phyloP scores from a whole-genome alignment of 257 asterid species.

The Nicotiana knightiana region DNA sequence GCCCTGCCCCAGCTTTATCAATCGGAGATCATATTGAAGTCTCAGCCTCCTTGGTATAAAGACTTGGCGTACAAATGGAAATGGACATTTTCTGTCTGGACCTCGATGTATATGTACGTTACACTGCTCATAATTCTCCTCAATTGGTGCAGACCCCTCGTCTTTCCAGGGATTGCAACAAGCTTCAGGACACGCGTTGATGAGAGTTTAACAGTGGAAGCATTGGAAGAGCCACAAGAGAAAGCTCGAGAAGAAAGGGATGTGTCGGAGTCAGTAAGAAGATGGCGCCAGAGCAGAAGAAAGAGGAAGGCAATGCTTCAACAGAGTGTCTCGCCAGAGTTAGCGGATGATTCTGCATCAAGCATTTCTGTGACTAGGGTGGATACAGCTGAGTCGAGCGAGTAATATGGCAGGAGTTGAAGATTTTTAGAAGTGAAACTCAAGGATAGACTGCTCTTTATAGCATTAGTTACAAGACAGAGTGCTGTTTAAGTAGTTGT shows the following conservation, averaged over 20 bases:
- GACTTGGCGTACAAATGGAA: slow-evolving; percentile 61
- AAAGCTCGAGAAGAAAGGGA: slow-evolving; percentile 18
- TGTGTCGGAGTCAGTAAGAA: slow-evolving; percentile 27
- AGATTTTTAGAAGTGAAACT: background rate
- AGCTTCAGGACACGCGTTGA: background rate
- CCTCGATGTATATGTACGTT: slow-evolving; percentile 39
- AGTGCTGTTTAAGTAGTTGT: background rate
- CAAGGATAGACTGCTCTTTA: background rate
- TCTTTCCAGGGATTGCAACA: slow-evolving; percentile 26
- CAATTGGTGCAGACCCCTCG: slow-evolving; percentile 41
- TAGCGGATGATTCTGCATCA: slow-evolving; percentile 22
- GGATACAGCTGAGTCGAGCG: slow-evolving; percentile 11
- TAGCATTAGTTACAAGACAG: background rate
- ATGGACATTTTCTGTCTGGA: slow-evolving; percentile 65
- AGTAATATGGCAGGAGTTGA: background rate
- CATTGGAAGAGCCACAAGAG: slow-evolving; percentile 8
- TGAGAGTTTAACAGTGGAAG: background rate
- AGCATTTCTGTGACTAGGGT: slow-evolving; percentile 34
- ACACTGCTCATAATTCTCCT: slow-evolving; percentile 34
- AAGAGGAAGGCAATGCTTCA: slow-evolving; percentile 49
- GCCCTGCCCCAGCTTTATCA: slow-evolving; percentile 63
- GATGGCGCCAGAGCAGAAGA: slow-evolving; percentile 42
- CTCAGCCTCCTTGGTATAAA: slow-evolving; percentile 58
- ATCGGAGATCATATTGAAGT: slow-evolving; percentile 38
- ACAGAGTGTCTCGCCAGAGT: slow-evolving; percentile 10